phyloP scores from a whole-genome alignment of 192 early-diverging fungal genomes.

The Umbelopsis isabellina region DNA sequence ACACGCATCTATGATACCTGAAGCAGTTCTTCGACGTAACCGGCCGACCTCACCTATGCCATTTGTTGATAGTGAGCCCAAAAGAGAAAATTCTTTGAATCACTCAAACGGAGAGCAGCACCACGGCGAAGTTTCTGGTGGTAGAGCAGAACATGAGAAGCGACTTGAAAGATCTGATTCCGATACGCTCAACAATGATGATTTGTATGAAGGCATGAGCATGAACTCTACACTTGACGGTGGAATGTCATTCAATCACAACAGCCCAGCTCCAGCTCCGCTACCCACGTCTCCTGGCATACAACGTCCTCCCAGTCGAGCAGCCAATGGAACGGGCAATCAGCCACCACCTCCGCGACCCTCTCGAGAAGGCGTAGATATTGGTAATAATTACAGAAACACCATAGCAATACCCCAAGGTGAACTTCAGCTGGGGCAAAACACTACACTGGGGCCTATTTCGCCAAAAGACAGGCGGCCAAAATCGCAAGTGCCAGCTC shows the following conservation, averaged over 20 bases:
- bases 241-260: not conserved
- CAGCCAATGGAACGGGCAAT: slow-evolving; percentile 34
- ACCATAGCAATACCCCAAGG: slow-evolving; percentile 19
- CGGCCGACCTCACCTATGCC: slow-evolving; percentile 33
- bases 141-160: slow-evolving; percentile 30
- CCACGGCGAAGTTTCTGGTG: not conserved
- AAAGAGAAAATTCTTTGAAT: not conserved
- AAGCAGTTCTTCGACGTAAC: slow-evolving; percentile 28
- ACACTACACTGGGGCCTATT: not conserved
- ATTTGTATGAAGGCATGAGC: slow-evolving; percentile 5
- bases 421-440: not conserved
- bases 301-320: slow-evolving; percentile 5
- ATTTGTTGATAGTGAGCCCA: slow-evolving; percentile 14
- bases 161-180: slow-evolving; percentile 9
- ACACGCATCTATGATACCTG: slow-evolving; percentile 31
- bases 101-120: not conserved
- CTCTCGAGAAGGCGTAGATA: slow-evolving; percentile 40
- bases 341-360: slow-evolving; percentile 35
- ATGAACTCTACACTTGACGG: not conserved
- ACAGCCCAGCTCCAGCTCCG: not conserved
- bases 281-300: not conserved
- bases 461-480: slow-evolving; percentile 12
- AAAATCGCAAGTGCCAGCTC: slow-evolving; percentile 22
- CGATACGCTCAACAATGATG: not conserved
- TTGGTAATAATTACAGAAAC: slow-evolving; percentile 24